Base-by-base conservation (phyloP, 2,329 filamentous ascomycete species). In the Tolypocladium tundrense region DNA sequence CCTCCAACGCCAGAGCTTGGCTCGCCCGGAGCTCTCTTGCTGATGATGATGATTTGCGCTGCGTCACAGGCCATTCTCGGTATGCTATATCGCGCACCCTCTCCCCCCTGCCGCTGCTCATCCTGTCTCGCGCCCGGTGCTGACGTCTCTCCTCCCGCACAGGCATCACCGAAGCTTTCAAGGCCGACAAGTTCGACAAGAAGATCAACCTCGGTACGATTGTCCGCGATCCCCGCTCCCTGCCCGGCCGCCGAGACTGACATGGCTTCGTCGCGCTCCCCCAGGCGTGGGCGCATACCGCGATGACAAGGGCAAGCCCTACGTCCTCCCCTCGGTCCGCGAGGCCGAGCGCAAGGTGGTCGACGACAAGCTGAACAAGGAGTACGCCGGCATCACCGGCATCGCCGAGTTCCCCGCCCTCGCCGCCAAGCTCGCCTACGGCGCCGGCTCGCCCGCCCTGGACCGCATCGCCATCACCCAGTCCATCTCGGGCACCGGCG, bases 121-220 rank as follows among this genome's bases (percentile, higher is more conserved):
- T 58, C 41, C 33, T 0, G 19, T n/a, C 16, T 35, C 27, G 8
- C 10, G 14, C 27, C 19, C 9, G 31, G 14, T 19, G 19, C 48
- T 51, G 8, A 51, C 48, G 31, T 21, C 27, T 9, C 10, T 31
- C 51, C 55, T 35, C 8, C 33, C 54, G 56, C 56, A 27, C 64
- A 87, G 88, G 90, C 74, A 91, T 99, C 78, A 97, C 94, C 63
- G 94, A 99, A 80, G 94, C 94, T 61, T 99, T 94, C 88, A 99
- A 97, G 84, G 92, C 92, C 76, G 94, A 99, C 75, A 83, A 81
- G 69, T 93, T 95, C 76, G 79, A 85, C 63, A 86, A 96, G 80
- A 99, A 97, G 86, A 97, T 99, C 82, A 97, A 97, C 81, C 81
- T 99, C 61, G 94, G 89, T 88, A 78, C 70, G 82, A 68, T 58